A percentile compares a stretch with the other conserved stretches of the same genome.
Evolutionary conservation across 306 rosid genomes (phyloP).

Genomic region (Senna siamea): DNA sequence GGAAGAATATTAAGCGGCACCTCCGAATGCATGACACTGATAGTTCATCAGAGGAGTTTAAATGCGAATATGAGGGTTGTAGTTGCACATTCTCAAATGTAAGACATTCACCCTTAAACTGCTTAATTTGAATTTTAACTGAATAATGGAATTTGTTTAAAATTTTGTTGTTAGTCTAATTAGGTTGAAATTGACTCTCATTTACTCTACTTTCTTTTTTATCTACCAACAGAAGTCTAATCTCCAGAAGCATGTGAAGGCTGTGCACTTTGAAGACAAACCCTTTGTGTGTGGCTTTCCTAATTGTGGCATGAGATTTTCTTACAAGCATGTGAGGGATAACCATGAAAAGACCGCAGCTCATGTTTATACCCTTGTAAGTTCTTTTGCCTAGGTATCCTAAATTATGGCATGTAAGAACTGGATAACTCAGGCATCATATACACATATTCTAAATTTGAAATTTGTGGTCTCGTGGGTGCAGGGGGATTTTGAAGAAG

Average conservation of each 20-base stretch:
- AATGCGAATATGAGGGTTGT: slow-evolving; percentile 64
- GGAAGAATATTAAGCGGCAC: slow-evolving; percentile 79
- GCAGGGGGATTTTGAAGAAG: slow-evolving; percentile 67
- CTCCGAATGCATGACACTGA: slow-evolving; percentile 54
- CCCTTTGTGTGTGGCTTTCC: slow-evolving; percentile 72
- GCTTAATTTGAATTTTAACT: neutral
- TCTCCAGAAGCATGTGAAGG: slow-evolving; percentile 73
- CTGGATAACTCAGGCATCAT: neutral
- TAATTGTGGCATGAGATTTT: slow-evolving; percentile 86
- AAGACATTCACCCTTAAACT: slow-evolving; percentile 31
- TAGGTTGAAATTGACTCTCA: neutral
- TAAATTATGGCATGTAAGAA: too few relatives aligned
- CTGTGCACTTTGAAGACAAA: slow-evolving; percentile 62
- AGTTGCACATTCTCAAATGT: slow-evolving; percentile 63
- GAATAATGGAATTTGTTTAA: neutral
- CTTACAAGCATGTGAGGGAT: slow-evolving; percentile 90
- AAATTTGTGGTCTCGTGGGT: neutral
- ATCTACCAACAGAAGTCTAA: slow-evolving; percentile 64
- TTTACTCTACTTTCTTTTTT: neutral
- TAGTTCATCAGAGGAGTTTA: slow-evolving; percentile 39
- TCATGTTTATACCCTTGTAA: slow-evolving; percentile 68
- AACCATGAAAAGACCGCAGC: slow-evolving; percentile 68
- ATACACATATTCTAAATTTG: neutral
- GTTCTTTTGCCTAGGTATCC: slow-evolving; percentile 23
- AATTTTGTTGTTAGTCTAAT: neutral